Evolutionary conservation across 2,329 filamentous ascomycete genomes (phyloP).

Genomic region (Neofusicoccum cordaticola): DNA sequence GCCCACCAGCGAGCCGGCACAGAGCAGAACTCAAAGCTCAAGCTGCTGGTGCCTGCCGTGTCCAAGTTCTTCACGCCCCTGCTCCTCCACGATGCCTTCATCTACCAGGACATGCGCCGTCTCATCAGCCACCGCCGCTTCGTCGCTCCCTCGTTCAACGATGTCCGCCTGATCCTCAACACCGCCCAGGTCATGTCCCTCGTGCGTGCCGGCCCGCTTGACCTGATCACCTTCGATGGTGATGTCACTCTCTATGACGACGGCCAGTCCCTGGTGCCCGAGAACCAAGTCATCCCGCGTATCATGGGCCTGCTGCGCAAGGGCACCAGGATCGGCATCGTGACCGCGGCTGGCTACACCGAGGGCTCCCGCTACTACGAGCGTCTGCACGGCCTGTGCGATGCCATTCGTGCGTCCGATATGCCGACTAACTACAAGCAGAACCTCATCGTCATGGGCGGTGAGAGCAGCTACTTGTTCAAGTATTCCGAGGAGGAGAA

Average conservation of each 20-base stretch:
- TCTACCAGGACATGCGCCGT: constrained; percentile 79
- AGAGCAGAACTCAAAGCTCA: constrained; percentile 79
- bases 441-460: constrained; percentile 87
- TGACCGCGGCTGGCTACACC: constrained; percentile 94
- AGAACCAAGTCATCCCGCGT: constrained; percentile 72
- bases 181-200: constrained; percentile 92
- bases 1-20: constrained; percentile 64
- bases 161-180: constrained; percentile 88
- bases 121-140: constrained; percentile 89
- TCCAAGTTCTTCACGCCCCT: constrained; percentile 92
- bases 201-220: constrained; percentile 68
- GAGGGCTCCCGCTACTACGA: constrained; percentile 82
- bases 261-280: constrained; percentile 71
- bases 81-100: constrained; percentile 84
- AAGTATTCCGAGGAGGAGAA: constrained; percentile 63
- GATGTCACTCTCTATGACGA: constrained; percentile 91
- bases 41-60: constrained; percentile 84
- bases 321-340: constrained; percentile 85
- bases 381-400: constrained; percentile 80
- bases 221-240: constrained; percentile 93
- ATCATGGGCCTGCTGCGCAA: constrained; percentile 69
- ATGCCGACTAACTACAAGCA: constrained; percentile 67
- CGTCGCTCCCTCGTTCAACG: constrained; percentile 95
- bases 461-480: constrained; percentile 95
- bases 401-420: constrained; percentile 66